Conservation (phyloP, 495 filamentous ascomycete species). For the Terfezia boudieri region DNA sequence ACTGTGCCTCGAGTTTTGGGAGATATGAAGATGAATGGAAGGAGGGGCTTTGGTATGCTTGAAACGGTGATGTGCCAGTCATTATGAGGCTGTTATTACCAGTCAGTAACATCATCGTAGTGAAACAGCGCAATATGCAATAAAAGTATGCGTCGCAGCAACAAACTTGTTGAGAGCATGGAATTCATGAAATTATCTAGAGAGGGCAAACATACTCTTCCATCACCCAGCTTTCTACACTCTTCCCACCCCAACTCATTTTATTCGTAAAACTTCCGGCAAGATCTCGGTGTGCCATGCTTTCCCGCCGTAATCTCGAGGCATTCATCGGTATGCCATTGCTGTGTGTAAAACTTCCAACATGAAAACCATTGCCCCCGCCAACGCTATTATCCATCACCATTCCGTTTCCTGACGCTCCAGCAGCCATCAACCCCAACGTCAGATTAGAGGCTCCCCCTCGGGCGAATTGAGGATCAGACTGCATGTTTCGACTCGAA, state of each 20-base stretch:
- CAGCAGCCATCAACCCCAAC: slow-evolving; percentile 15
- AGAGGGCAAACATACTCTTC: slow-evolving; percentile 61
- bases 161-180: too few relatives aligned
- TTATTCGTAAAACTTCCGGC: slow-evolving; percentile 73
- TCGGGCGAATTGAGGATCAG: slow-evolving; percentile 2
- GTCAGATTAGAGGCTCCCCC: slow-evolving; percentile 13
- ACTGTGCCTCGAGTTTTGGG: slow-evolving; percentile 89
- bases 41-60: slow-evolving; percentile 64
- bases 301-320: slow-evolving; percentile 42
- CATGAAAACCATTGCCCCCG: slow-evolving; percentile 5
- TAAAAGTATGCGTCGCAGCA: too few relatives aligned
- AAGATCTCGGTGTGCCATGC: slow-evolving; percentile 24
- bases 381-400: slow-evolving; percentile 5
- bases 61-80: slow-evolving; percentile 82
- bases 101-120: slow-evolving; percentile 16
- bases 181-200: too few relatives aligned
- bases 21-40: slow-evolving; percentile 96
- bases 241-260: slow-evolving; percentile 96
- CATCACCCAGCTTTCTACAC: slow-evolving; percentile 86
- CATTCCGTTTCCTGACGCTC: slow-evolving; percentile 5
- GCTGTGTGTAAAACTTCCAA: slow-evolving; percentile 14
- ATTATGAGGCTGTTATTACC: slow-evolving; percentile 58
- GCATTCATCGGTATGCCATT: slow-evolving; percentile 18
- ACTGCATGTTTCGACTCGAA: slow-evolving; percentile 10
- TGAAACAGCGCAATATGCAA: background rate